Percentiles rank a stretch among this genome's conserved stretches.
phyloP scores from a whole-genome alignment of 352 stramenopile species.

The Phytophthora litchii region DNA sequence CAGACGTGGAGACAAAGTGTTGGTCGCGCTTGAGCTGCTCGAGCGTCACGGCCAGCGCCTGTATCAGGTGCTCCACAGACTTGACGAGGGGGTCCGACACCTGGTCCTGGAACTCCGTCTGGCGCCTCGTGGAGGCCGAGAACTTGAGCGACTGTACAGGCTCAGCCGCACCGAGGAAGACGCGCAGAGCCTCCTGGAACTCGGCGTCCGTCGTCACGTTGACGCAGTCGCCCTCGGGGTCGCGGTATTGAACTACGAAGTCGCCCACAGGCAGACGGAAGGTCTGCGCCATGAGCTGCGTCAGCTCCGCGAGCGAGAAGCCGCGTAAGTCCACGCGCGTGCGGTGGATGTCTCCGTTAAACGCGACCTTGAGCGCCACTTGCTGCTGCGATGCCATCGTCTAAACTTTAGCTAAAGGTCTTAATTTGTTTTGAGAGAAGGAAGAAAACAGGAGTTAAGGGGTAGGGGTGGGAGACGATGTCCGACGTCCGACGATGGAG shows the following conservation, averaged over 20 bases:
- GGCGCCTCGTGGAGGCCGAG: slow-evolving; percentile 45
- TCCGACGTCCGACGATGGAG: neutral
- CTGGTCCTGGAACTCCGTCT: slow-evolving; percentile 52
- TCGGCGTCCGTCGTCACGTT: slow-evolving; percentile 74
- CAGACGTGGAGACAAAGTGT: slow-evolving; percentile 25
- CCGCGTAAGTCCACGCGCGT: slow-evolving; percentile 62
- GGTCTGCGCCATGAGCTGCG: slow-evolving; percentile 60
- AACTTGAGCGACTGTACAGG: slow-evolving; percentile 74
- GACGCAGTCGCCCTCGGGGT: slow-evolving; percentile 62
- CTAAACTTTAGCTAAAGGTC: neutral
- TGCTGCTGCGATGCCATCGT: slow-evolving; percentile 39
- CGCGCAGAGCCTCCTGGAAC: slow-evolving; percentile 59
- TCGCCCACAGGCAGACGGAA: slow-evolving; percentile 52
- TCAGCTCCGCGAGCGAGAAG: slow-evolving; percentile 57
- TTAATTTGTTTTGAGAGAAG: slow-evolving; percentile 1
- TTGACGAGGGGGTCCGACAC: slow-evolving; percentile 61
- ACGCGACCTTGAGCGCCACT: slow-evolving; percentile 74
- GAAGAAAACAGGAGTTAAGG: neutral
- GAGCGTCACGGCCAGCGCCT: slow-evolving; percentile 50
- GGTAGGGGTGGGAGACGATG: neutral
- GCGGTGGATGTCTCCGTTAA: slow-evolving; percentile 81
- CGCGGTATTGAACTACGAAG: slow-evolving; percentile 78
- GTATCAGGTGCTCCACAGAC: slow-evolving; percentile 66
- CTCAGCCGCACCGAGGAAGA: slow-evolving; percentile 47
- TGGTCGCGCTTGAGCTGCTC: slow-evolving; percentile 61